Evolutionary conservation across 176 grass and related monocot species (phyloP).

Genomic region (Triticum monococcum): DNA sequence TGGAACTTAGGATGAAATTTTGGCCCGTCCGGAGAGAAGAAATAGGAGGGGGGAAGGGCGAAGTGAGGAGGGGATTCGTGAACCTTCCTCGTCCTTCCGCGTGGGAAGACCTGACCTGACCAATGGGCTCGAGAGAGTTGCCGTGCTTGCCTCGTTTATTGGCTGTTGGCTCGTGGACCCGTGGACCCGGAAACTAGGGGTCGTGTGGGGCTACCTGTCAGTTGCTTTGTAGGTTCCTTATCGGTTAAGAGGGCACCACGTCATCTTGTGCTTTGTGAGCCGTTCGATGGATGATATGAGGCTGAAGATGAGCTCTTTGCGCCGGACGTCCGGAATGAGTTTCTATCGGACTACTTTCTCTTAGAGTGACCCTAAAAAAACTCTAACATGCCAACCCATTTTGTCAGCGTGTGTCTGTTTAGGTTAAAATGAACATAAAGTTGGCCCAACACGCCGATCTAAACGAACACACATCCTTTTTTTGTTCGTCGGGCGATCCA

Average conservation of each 20-base stretch:
- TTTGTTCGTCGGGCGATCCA: no score
- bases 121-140: neutral
- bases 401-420: no score
- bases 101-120: slow-evolving; percentile 7
- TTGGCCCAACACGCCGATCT: no score
- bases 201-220: neutral
- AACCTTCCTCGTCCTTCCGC: slow-evolving; percentile 31
- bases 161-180: neutral
- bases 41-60: neutral
- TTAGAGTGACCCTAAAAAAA: no score
- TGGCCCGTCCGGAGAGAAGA: neutral
- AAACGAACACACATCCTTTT: no score
- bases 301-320: neutral
- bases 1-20: neutral
- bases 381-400: no score
- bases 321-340: no score
- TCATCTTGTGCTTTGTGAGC: neutral
- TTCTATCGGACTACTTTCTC: no score
- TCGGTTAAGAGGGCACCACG: neutral
- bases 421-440: no score
- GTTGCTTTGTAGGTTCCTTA: neutral
- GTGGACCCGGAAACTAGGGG: neutral
- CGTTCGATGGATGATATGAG: neutral
- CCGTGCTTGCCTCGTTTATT: neutral
- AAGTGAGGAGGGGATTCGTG: slow-evolving; percentile 38